These are phyloP conservation scores for Zanthoxylum bungeanum DNA, from an alignment of 345 rosid species.

Conservation along the genomic window DNA sequence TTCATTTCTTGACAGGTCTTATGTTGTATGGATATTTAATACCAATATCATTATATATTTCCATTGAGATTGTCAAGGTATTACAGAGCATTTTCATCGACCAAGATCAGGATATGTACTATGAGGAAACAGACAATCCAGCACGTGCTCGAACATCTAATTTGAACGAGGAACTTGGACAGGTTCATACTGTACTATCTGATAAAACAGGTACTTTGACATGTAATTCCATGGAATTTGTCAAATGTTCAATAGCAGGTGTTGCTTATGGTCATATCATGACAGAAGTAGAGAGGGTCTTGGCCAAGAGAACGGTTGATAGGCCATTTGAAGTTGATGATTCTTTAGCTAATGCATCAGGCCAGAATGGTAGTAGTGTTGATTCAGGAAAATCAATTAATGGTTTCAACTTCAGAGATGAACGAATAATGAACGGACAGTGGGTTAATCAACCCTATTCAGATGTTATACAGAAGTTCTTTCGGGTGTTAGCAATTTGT, in stretches of 20 bases:
- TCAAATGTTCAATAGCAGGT: constrained; percentile 82
- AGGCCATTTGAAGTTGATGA: constrained; percentile 27
- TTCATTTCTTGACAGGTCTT: constrained; percentile 86
- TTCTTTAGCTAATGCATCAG: constrained; percentile 12
- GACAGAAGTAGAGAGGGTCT: constrained; percentile 75
- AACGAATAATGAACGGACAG: constrained; percentile 60
- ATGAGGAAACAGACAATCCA: constrained; percentile 55
- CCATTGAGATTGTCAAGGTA: constrained; percentile 88
- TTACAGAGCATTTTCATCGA: constrained; percentile 87
- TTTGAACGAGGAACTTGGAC: constrained; percentile 95
- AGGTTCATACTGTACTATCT: constrained; percentile 72
- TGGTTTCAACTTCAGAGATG: constrained; percentile 86
- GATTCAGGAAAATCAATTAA: too few species aligned
- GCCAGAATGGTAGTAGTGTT: constrained; percentile 6
- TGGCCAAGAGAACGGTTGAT: constrained; percentile 37
- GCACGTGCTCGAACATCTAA: constrained; percentile 89
- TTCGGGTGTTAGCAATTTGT: constrained; percentile 66
- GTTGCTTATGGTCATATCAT: constrained; percentile 62
- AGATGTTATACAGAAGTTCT: constrained; percentile 49
- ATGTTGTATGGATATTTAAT: constrained; percentile 93
- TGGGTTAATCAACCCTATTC: constrained; percentile 60
- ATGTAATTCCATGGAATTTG: constrained; percentile 95
- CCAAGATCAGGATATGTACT: constrained; percentile 72
- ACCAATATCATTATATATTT: constrained; percentile 85
- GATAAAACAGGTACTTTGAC: constrained; percentile 97